phyloP scores from a whole-genome alignment of 805 yeast genomes.

The Henningerozyma blattae region DNA sequence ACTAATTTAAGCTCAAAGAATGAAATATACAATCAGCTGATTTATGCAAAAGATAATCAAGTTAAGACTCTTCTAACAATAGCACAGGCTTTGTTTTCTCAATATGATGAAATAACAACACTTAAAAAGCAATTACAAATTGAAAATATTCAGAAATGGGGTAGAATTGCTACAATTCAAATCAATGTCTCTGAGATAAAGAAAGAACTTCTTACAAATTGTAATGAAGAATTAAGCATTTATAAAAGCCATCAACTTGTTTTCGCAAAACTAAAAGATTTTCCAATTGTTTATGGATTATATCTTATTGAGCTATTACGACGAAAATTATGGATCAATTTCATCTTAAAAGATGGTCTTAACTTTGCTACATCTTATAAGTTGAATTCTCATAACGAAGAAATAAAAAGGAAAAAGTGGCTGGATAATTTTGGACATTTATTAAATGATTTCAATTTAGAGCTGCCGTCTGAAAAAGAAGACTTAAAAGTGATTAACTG shows the following conservation, averaged over 20 bases:
- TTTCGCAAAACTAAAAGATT: constrained; percentile 38
- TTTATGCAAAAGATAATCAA: constrained; percentile 6
- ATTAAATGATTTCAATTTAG: background rate
- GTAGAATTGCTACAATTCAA: constrained; percentile 28
- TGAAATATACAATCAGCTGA: background rate
- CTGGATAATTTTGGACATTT: constrained; percentile 46
- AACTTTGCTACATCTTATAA: constrained; percentile 48
- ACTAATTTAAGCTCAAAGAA: background rate
- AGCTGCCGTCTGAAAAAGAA: background rate
- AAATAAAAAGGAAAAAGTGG: constrained; percentile 49
- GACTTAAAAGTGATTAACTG: background rate
- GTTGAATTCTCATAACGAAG: constrained; percentile 44
- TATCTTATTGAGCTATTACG: constrained; percentile 49
- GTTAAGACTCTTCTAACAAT: constrained; percentile 15
- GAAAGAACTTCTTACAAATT: constrained; percentile 20
- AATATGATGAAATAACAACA: constrained; percentile 13
- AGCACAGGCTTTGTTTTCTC: constrained; percentile 17
- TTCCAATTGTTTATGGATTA: constrained; percentile 65
- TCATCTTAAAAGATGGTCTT: constrained; percentile 14
- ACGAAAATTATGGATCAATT: constrained; percentile 39
- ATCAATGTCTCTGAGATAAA: constrained; percentile 26
- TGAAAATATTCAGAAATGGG: constrained; percentile 16
- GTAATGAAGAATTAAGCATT: constrained; percentile 19
- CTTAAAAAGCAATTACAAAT: constrained; percentile 26
- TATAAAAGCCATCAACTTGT: constrained; percentile 15